Base-by-base conservation (phyloP, 2,329 filamentous ascomycete genomes). In the Pseudofabraea citricarpa region DNA sequence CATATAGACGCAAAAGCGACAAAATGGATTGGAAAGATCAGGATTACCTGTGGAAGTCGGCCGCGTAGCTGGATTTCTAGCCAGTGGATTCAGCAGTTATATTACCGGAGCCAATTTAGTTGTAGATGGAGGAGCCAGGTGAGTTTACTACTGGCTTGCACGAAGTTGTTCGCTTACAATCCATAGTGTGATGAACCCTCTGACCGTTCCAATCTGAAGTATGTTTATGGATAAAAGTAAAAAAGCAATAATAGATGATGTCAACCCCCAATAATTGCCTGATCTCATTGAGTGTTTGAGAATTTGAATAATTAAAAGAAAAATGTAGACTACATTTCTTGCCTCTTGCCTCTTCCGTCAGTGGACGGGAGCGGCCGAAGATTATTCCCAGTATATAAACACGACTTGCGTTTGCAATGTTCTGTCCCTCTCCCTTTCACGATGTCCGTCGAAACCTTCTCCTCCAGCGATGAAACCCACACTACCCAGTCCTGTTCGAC, bases 31-130 rank as follows among this genome's bases (percentile, higher is more conserved):
- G 15, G 79, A 81, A 59, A 68, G 78, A 45, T 68, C 75, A 7
- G 79, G 78, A 0, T 56, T 70, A 15, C 75, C 78, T 0, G 71
- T 73, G 40, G 79, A 83, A 56, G 75, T 83, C 8, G 79, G 70
- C 1, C 63, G 75, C 26, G 77, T 81, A 3, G 78, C 74, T 1
- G 79, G 79, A 0, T 83, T 83, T 55, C 63, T 83, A 49, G 77
- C 79, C 3, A 77, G 72, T 59, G 77, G 77, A 0, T 83, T 83
- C 59, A 78, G 74, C 48, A 75, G 71, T 44, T 83, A 83, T 60
- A 69, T 83, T 33, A 82, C 75, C 1, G 79, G 79, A 2, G 68
- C 75, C 2, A 82, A 83, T 56, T 60, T 83, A 53, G 71, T 81
- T 12, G 77, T 82, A 12, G 79, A 83, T 63, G 79, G 77, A 4